Base-by-base conservation (phyloP, 1,284 basidiomycete genomes). In the Cryptococcus sp. region DNA sequence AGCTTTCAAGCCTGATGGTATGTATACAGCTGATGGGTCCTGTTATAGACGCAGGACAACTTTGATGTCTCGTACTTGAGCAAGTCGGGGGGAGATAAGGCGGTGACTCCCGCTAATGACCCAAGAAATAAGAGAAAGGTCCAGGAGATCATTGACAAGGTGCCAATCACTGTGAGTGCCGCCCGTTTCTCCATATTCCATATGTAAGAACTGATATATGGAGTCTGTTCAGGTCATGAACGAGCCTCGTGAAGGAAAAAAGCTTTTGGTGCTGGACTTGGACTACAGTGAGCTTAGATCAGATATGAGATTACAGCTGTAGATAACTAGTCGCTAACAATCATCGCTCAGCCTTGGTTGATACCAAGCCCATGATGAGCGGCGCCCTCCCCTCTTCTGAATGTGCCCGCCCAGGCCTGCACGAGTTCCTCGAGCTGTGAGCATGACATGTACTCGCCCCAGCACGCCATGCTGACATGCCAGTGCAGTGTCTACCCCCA, bases 261-360 rank as follows among this genome's bases (percentile, higher is more conserved):
- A 84, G 55, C 76, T 93, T 5, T 80, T 93, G 24, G 90, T 93
- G 0, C 80, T 93, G 4, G 91, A 95, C 73, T 84, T 95, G 49
- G 91, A 95, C 75, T 93, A 93, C 65, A 92, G 88, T 87, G 55
- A 57, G 80, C 63, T 42, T 42, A 9, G 7, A 13, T 42, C 9
- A 33, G 21, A 39, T n/a, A n/a, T n/a, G n/a, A n/a, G 33, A 20
- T n/a, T 13, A 3, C 8, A 47, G 36, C 36, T 21, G 28, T 7
- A 18, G 28, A 1, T 16, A 1, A 11, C 2, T 16, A 21, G 16
- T 3, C 47, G 52, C 54, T 63, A 21, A 62, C n/a, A 52, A 9
- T 13, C 44, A 15, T 5, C 3, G 1, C 28, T 1, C 67, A 86
- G 89, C 90, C 16, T 88, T 91, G 40, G 77, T 90, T 65, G 89